Conservation (phyloP, 257 asterid species). For the Mentha longifolia region DNA sequence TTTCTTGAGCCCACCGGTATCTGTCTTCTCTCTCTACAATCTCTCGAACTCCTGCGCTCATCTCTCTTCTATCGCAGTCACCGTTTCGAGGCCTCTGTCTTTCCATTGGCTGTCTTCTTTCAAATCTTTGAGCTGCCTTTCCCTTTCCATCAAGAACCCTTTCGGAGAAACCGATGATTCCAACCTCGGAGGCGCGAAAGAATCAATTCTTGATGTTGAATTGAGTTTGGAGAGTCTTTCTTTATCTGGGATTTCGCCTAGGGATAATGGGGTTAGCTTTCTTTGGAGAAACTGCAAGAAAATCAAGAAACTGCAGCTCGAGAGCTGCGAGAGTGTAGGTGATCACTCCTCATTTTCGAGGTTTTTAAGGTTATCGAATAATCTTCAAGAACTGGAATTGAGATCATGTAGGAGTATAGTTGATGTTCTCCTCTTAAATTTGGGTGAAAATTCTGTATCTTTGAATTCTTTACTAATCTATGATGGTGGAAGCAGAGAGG, state of each 20-base stretch:
- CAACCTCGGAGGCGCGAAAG: background rate
- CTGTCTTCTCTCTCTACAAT: conserved; percentile 42
- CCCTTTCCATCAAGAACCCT: conserved; percentile 43
- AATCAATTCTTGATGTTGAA: conserved; percentile 32
- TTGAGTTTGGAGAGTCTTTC: conserved; percentile 59
- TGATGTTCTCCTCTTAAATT: conserved; percentile 53
- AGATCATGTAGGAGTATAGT: conserved; percentile 61
- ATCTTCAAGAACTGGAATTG: conserved; percentile 63
- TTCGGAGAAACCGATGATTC: conserved; percentile 13
- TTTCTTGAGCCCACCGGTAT: conserved; percentile 47
- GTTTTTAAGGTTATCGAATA: conserved; percentile 37
- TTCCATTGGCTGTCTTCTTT: conserved; percentile 58
- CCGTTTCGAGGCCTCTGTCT: conserved; percentile 54
- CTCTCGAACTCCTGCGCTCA: conserved; percentile 52
- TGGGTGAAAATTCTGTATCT: conserved; percentile 50
- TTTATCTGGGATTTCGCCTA: conserved; percentile 48
- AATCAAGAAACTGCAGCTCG: conserved; percentile 55
- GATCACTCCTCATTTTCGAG: conserved; percentile 53
- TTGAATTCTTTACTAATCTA: conserved; percentile 57
- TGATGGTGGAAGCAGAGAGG: conserved; percentile 75
- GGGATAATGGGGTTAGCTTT: conserved; percentile 56
- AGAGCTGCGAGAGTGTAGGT: conserved; percentile 72
- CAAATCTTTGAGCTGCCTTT: conserved; percentile 48
- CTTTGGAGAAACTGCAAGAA: conserved; percentile 70
- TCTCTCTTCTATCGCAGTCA: conserved; percentile 57